Base-by-base conservation (phyloP, 345 rosid genomes). In the Aquilaria sinensis region DNA sequence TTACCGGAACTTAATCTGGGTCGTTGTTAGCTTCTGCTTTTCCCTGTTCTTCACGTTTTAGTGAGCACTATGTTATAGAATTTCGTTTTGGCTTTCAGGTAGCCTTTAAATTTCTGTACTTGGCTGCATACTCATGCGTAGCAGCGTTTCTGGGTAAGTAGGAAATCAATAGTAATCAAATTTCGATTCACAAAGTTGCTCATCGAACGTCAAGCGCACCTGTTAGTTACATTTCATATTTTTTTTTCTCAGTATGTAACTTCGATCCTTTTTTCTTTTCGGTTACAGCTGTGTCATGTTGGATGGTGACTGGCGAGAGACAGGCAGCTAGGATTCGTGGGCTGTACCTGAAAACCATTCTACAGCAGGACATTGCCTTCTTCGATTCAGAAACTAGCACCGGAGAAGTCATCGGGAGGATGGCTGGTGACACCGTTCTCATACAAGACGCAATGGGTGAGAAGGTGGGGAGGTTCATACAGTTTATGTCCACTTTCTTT, bases 381-480 rank as follows among this genome's bases (percentile, higher is more conserved):
- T 89, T 89, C 45, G 96, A 89, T 51, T 78, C 75, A 45, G 89
- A 89, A 78, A 78, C 94, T 31, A 89, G 75, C 75, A 85, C 94
- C 0, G 96, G 96, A 43, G 96, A 89, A 80, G 89, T 89, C 47
- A 78, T 87, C 31, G 86, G 89, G 31, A 80, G 96, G 74, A 89
- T 89, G 96, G 86, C 96, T 10, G 94, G 96, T 11, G 96, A 89
- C 74, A 89, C 94, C 3, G 91, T 85, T 67, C 85, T 87, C 33
- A 89, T 89, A 50, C 96, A 87, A 78, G 91, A 89, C 41, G 96
- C 96, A 29, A 85, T 89, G 91, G 96, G 96, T 0, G 96, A 89
- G 74, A 89, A 87, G 86, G 96, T 89, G 75, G 97, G 97, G 63
- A 90, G 87, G 70, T 87, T 87, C 65, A 30, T 83, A n/a, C 95